Conservation (phyloP, 1,284 basidiomycete genomes). For the Inonotus hispidus region DNA sequence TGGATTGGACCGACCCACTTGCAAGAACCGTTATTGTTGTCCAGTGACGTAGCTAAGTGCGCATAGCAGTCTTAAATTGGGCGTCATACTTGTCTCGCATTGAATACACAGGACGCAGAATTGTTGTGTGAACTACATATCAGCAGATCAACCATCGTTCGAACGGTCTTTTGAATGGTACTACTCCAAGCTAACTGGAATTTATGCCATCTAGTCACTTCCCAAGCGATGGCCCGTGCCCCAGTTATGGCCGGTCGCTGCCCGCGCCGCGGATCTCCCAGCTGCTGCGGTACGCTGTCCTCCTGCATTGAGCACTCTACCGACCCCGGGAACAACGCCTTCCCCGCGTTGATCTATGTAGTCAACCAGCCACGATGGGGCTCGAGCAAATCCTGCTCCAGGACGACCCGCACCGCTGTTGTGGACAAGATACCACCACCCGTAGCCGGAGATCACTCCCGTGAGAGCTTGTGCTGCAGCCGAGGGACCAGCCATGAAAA, state of each 20-base stretch:
- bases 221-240: slow-evolving; percentile 41
- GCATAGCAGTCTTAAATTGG: no score
- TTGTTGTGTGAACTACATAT: no score
- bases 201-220: neutral
- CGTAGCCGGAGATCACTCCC: slow-evolving; percentile 71
- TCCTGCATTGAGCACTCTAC: slow-evolving; percentile 22
- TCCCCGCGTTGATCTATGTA: slow-evolving; percentile 30
- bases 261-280: slow-evolving; percentile 8
- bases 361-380: slow-evolving; percentile 19
- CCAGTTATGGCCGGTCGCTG: slow-evolving; percentile 35
- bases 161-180: no score
- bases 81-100: no score
- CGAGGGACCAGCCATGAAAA: slow-evolving; percentile 56
- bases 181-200: no score
- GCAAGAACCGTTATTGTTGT: no score
- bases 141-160: no score
- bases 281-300: slow-evolving; percentile 26
- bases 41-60: no score
- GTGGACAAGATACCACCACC: slow-evolving; percentile 74
- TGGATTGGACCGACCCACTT: no score
- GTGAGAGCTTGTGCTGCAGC: slow-evolving; percentile 56
- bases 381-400: slow-evolving; percentile 30
- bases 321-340: slow-evolving; percentile 16
- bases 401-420: slow-evolving; percentile 23
- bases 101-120: no score